A percentile compares a stretch with the other conserved stretches of the same genome.
Evolutionary conservation across 495 filamentous ascomycete species (phyloP).

Genomic region (Neurospora cerealis): DNA sequence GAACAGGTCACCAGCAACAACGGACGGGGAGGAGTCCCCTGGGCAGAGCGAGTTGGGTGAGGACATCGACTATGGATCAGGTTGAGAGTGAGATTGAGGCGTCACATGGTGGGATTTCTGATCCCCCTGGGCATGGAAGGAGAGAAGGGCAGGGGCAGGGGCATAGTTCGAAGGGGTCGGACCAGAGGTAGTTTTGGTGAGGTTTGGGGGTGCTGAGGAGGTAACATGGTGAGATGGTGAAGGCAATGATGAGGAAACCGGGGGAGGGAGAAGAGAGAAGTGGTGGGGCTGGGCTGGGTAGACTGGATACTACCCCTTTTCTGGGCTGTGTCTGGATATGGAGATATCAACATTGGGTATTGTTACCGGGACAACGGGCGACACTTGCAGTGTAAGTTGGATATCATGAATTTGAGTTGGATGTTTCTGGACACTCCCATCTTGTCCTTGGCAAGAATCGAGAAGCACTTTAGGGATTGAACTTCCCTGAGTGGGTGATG

Average conservation of each 20-base stretch:
- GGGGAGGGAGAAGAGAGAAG: not conserved
- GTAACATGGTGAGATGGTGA: not conserved
- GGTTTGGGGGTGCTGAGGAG: not conserved
- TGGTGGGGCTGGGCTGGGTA: not conserved
- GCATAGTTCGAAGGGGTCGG: not conserved
- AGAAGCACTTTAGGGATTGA: not conserved
- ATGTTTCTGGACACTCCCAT: not conserved
- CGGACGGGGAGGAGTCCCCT: slow-evolving; percentile 25
- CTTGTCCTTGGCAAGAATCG: not conserved
- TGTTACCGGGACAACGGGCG: not conserved
- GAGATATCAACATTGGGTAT: not conserved
- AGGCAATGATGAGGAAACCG: not conserved
- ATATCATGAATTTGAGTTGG: not conserved
- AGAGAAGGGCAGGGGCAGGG: not conserved
- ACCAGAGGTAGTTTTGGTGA: not conserved
- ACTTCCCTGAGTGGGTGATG: not conserved
- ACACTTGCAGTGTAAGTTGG: not conserved
- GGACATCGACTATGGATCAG: slow-evolving; percentile 20
- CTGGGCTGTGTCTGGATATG: not conserved
- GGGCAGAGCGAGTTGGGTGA: slow-evolving; percentile 21
- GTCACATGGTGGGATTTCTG: not conserved
- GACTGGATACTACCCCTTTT: not conserved
- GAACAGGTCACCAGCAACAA: not conserved
- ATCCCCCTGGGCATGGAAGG: not conserved
- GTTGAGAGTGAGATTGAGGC: slow-evolving; percentile 16